These are phyloP conservation scores for Parastagonospora nodorum DNA, from an alignment of 2,329 filamentous ascomycete genomes.

Conservation along the genomic window DNA sequence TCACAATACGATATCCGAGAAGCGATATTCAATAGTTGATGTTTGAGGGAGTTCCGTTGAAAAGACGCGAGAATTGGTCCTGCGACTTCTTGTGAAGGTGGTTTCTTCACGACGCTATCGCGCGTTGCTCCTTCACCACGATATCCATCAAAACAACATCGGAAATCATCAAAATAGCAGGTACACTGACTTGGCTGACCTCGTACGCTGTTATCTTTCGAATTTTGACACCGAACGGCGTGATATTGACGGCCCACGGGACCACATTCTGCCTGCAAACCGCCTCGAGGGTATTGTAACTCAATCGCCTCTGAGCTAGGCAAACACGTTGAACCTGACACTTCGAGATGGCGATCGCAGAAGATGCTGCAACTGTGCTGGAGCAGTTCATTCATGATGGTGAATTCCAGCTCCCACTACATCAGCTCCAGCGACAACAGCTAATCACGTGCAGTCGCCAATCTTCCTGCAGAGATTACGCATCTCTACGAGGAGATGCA, in stretches of 20 bases:
- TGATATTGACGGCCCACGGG: too few relatives aligned
- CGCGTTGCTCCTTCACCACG: slow-evolving; percentile 12
- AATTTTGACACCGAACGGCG: background rate
- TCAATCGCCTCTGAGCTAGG: too few relatives aligned
- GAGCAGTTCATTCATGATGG: slow-evolving; percentile 78
- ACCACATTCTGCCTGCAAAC: too few relatives aligned
- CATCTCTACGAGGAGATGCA: slow-evolving; percentile 84
- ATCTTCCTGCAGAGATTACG: slow-evolving; percentile 79
- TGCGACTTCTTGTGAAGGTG: background rate
- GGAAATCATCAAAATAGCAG: too few relatives aligned
- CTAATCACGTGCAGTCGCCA: slow-evolving; percentile 61
- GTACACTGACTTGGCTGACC: background rate
- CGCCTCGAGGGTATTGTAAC: too few relatives aligned
- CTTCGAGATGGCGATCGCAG: slow-evolving; percentile 47
- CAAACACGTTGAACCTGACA: too few relatives aligned
- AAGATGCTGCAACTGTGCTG: slow-evolving; percentile 71
- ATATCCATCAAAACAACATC: slow-evolving; percentile 16
- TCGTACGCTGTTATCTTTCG: background rate
- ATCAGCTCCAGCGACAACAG: background rate
- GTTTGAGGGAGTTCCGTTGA: background rate
- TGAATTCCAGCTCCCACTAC: slow-evolving; percentile 26
- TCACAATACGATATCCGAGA: background rate
- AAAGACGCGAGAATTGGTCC: background rate
- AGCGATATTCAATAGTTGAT: slow-evolving; percentile 2
- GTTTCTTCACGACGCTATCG: slow-evolving; percentile 3